Evolutionary conservation across 371 early-diverging fungal genomes (phyloP), one percentile per base, ranked within the genome.

Genomic region (Parasitella parasitica): DNA sequence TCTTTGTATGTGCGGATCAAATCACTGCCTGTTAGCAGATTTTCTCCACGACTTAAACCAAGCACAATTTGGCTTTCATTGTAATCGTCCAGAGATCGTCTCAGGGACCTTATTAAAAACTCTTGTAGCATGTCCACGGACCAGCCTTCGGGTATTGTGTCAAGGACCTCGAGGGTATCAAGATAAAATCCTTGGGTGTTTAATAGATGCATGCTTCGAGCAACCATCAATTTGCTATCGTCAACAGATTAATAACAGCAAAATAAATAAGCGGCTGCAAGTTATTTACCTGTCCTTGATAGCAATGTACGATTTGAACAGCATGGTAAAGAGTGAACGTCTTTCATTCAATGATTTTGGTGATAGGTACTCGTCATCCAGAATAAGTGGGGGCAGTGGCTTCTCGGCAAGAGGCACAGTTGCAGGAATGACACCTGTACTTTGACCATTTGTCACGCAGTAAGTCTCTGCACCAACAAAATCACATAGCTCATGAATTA

Each of bases 391-490:
- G 4, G 49, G 57, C 20, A 61, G 41, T 6, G 57, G 57, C 22
- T 63, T 63, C 27, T 66, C 52, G 12, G 27, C 50, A 28, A 71
- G 50, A 3, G 78, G 71, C 1, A 73, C 68, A n/a, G 66, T 54
- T 36, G 54, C 16, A 4, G 69, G 69, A 6, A 72, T 61, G 4
- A 57, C 50, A 28, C 78, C 78, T 41, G 67, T 69, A 28, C 78
- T 77, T 54, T 75, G 69, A 0, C 86, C 86, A 59, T 78, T 77
- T 11, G 83, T 84, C 13, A 83, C 76, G 55, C 88, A 87, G 37
- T 83, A 82, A n/a, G 77, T 82, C 57, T 91, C 90, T 9, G 85
- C 89, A 28, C 87, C 88, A 12, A 78, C 75, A 65, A 82, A 84
- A 59, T 91, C 91, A 12, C 72, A 66, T 36, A 89, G 34, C 8